phyloP scores from a whole-genome alignment of 441 rosid genomes.

The Populus hybrid region DNA sequence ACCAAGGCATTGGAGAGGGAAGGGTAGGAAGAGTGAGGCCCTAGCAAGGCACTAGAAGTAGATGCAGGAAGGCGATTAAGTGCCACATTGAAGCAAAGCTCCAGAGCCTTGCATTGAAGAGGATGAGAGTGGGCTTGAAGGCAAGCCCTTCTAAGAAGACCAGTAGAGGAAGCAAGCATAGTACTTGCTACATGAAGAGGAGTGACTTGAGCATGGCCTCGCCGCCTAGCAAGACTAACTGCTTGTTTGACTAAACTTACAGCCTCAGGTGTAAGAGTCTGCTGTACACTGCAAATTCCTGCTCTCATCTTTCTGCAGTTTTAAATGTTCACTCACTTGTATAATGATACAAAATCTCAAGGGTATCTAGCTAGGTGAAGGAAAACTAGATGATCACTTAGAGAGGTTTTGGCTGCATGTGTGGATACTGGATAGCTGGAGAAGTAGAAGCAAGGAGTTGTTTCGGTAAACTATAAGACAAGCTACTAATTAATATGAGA shows the following conservation, averaged over 20 bases:
- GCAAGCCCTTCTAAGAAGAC: too few species aligned
- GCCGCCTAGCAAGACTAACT: constrained; percentile 48
- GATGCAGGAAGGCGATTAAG: too few species aligned
- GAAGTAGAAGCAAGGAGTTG: not conserved
- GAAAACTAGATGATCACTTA: not conserved
- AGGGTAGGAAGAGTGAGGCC: too few species aligned
- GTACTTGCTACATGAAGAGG: too few species aligned
- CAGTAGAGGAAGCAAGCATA: too few species aligned
- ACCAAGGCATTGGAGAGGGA: too few species aligned
- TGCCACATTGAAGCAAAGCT: too few species aligned
- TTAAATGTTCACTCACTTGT: not conserved
- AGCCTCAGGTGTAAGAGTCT: constrained; percentile 58
- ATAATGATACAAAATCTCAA: not conserved
- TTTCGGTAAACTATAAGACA: not conserved
- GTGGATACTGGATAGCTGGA: not conserved
- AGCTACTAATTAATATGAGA: not conserved
- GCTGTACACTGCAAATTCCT: constrained; percentile 56
- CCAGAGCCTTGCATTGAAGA: too few species aligned
- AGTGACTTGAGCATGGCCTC: too few species aligned
- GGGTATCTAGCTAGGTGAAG: not conserved
- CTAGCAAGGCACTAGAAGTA: too few species aligned
- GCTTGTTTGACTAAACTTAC: constrained; percentile 56
- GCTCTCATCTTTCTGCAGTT: constrained; percentile 45
- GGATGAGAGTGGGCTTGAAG: too few species aligned
- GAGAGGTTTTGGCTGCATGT: not conserved